Percentiles rank a stretch among this genome's conserved stretches.
These are phyloP conservation scores for Holtermanniella nyarrowii DNA, from an alignment of 768 basidiomycete species.

Conservation along the genomic window DNA sequence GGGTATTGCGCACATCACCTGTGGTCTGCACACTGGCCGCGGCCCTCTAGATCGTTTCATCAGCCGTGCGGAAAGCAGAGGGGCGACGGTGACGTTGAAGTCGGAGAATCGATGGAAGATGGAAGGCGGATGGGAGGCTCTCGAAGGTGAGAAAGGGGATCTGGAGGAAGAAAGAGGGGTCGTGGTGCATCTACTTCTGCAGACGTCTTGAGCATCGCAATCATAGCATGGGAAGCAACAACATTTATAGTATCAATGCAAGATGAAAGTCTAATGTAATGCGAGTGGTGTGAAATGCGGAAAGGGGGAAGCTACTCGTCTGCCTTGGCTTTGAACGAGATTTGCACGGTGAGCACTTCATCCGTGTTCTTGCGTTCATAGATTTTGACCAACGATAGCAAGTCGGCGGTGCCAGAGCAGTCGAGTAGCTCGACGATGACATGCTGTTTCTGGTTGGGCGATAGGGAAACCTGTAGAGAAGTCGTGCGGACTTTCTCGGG, in stretches of 20 bases:
- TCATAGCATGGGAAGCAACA: not conserved
- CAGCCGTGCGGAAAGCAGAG: slow-evolving; percentile 8
- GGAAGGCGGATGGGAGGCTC: slow-evolving; percentile 21
- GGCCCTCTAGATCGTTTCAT: slow-evolving; percentile 34
- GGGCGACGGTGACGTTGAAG: slow-evolving; percentile 7
- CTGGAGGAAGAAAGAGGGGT: slow-evolving; percentile 32
- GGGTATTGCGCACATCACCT: slow-evolving; percentile 29
- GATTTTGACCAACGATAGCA: slow-evolving; percentile 16
- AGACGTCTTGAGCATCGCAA: not conserved
- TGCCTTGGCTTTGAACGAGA: not conserved
- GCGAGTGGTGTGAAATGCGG: not conserved
- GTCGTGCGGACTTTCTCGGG: not conserved
- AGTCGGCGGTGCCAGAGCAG: not conserved
- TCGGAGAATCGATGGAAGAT: slow-evolving; percentile 24
- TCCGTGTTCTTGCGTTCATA: slow-evolving; percentile 34
- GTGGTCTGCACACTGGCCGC: slow-evolving; percentile 36
- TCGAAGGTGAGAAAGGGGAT: not conserved
- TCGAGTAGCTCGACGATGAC: slow-evolving; percentile 24
- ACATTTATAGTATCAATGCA: not conserved
- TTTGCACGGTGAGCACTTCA: slow-evolving; percentile 15
- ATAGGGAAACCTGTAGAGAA: slow-evolving; percentile 19
- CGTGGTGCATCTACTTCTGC: slow-evolving; percentile 21
- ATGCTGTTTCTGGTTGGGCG: slow-evolving; percentile 25
- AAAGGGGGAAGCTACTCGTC: not conserved
- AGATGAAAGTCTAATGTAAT: too few relatives aligned